These are phyloP conservation scores for Mitragyna speciosa DNA, from an alignment of 257 asterid species.

Conservation along the genomic window DNA sequence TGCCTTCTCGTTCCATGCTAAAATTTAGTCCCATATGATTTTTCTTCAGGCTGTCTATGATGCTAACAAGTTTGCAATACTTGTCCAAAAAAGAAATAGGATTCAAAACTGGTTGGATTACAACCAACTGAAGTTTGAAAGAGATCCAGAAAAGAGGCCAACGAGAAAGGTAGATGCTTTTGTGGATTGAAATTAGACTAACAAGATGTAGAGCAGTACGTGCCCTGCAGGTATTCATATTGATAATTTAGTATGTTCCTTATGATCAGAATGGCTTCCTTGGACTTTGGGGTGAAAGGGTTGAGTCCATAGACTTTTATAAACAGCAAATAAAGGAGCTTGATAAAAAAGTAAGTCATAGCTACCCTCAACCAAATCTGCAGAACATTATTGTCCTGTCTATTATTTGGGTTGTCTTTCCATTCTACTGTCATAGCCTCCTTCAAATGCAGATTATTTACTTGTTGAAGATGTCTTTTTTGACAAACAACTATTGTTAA, in stretches of 20 bases:
- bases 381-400: conserved; percentile 5
- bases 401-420: background rate
- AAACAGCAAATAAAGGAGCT: conserved; percentile 55
- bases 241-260: background rate
- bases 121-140: conserved; percentile 82
- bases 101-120: conserved; percentile 95
- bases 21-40: conserved; percentile 1
- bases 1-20: background rate
- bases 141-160: conserved; percentile 86
- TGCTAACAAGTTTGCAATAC: conserved; percentile 78
- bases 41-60: conserved; percentile 73
- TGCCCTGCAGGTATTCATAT: background rate
- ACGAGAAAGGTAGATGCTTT: conserved; percentile 55
- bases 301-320: conserved; percentile 82
- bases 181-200: background rate
- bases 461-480: background rate
- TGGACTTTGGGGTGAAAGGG: conserved; percentile 76
- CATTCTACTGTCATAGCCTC: background rate
- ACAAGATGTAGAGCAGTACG: background rate
- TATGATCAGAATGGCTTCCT: conserved; percentile 72
- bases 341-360: conserved; percentile 60
- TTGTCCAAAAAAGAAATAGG: conserved; percentile 67
- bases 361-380: background rate
- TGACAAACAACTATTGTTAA: conserved; percentile 13
- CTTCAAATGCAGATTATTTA: background rate